These are phyloP conservation scores for Zanthoxylum bungeanum DNA, from an alignment of 345 rosid species.

Conservation along the genomic window DNA sequence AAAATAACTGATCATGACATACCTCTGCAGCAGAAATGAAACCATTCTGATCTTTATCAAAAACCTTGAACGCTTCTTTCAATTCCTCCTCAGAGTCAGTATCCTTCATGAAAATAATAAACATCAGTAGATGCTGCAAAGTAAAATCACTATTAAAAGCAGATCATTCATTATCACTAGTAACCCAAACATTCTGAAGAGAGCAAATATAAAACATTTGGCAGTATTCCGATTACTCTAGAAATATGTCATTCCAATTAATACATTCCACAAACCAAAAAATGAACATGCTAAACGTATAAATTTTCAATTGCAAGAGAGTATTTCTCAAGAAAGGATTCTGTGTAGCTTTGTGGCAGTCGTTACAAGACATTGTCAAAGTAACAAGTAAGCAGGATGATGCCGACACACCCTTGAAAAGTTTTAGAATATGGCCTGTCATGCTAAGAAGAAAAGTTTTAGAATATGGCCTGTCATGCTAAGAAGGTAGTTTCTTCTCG, in stretches of 20 bases:
- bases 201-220: background rate
- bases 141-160: background rate
- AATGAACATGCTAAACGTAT: too few species aligned
- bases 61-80: constrained; percentile 42
- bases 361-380: too few species aligned
- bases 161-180: background rate
- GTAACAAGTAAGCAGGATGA: background rate
- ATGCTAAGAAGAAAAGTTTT: too few species aligned
- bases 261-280: background rate
- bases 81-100: constrained; percentile 50
- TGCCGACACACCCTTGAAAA: background rate
- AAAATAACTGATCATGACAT: background rate
- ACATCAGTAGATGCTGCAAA: background rate
- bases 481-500: background rate
- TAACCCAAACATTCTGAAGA: background rate
- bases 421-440: too few species aligned
- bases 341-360: background rate
- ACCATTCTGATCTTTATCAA: constrained; percentile 53
- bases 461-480: background rate
- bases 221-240: background rate
- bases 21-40: constrained; percentile 50
- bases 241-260: background rate
- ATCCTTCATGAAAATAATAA: constrained; percentile 22
- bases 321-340: background rate
- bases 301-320: background rate